phyloP scores from a whole-genome alignment of 441 rosid species.

The Euphorbia corollata region DNA sequence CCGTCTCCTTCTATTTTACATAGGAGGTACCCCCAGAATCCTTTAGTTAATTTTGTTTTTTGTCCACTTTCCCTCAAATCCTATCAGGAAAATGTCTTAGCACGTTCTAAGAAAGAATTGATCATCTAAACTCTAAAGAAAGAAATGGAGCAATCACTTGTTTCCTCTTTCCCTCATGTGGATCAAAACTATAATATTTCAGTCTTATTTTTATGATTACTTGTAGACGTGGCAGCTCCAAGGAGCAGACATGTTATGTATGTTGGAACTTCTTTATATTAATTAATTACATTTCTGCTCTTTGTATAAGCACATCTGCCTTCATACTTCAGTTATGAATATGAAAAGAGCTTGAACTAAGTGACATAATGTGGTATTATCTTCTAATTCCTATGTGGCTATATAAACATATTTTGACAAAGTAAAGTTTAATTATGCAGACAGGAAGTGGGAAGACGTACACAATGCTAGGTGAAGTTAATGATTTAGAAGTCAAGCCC shows the following conservation, averaged over 20 bases:
- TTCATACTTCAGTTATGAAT: background rate
- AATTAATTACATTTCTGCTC: conserved; percentile 31
- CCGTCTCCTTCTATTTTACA: background rate
- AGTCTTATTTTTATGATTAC: conserved; percentile 94
- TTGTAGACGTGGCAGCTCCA: conserved; percentile 78
- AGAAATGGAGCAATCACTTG: background rate
- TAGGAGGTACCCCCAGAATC: background rate
- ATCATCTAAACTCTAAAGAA: background rate
- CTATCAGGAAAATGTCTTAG: background rate
- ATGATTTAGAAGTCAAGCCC: conserved; percentile 75
- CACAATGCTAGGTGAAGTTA: conserved; percentile 91
- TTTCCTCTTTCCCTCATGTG: background rate
- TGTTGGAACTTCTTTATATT: conserved; percentile 41
- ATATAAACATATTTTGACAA: conserved; percentile 15
- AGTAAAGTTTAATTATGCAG: conserved; percentile 39
- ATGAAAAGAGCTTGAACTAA: conserved; percentile 7
- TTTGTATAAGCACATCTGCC: background rate
- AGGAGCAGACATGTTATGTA: conserved; percentile 77
- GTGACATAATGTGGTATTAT: background rate
- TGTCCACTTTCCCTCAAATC: background rate
- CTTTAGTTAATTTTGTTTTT: background rate
- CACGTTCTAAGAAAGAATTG: background rate
- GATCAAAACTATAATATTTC: conserved; percentile 21
- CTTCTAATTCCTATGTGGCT: background rate
- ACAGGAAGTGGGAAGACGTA: conserved; percentile 97